These are phyloP conservation scores for Thelonectria olida DNA, from an alignment of 2,329 filamentous ascomycete genomes.

Conservation along the genomic window DNA sequence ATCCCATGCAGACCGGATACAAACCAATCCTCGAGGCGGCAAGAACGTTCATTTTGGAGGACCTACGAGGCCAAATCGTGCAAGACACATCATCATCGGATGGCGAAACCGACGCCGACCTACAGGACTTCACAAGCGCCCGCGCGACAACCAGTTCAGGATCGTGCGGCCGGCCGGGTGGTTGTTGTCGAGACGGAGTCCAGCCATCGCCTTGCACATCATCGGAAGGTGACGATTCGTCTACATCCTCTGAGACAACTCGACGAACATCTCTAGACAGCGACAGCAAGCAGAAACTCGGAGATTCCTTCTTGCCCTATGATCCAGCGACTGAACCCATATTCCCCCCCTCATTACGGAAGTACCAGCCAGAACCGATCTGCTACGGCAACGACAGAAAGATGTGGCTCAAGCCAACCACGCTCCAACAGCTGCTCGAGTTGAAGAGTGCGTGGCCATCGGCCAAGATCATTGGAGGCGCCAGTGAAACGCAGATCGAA, in stretches of 20 bases:
- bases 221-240: not conserved
- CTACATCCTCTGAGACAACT: not conserved
- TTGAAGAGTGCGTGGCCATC: constrained; percentile 71
- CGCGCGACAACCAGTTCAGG: not conserved
- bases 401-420: constrained; percentile 86
- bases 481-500: constrained; percentile 92
- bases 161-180: constrained; percentile 16
- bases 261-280: not conserved
- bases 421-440: constrained; percentile 67
- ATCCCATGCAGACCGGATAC: constrained; percentile 10
- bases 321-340: constrained; percentile 88
- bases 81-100: not conserved
- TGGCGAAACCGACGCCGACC: not conserved
- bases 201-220: not conserved
- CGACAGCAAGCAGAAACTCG: not conserved
- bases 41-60: constrained; percentile 9
- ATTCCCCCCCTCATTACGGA: constrained; percentile 81
- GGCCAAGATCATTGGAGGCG: constrained; percentile 89
- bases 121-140: not conserved
- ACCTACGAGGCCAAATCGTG: constrained; percentile 6
- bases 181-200: constrained; percentile 12
- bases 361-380: constrained; percentile 78
- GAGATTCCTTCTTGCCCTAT: constrained; percentile 21
- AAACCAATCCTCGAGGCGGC: constrained; percentile 19
- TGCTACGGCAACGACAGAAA: constrained; percentile 90